Evolutionary conservation across 164 flowering plant species (phyloP).

Genomic region (Pachysandra terminalis): DNA sequence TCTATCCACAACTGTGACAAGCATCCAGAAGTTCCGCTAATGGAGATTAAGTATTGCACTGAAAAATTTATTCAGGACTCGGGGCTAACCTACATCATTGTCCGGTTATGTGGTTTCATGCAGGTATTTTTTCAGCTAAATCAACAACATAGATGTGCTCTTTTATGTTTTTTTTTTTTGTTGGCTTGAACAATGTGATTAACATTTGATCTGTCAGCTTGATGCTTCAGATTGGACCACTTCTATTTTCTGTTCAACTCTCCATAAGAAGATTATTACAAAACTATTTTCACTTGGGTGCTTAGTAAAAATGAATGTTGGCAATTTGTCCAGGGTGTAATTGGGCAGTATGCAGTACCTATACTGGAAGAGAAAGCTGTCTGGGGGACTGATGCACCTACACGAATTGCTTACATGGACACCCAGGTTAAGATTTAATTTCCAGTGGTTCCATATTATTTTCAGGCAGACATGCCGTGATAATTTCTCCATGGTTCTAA

Average conservation of each 20-base stretch:
- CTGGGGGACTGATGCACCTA: slow-evolving; percentile 99
- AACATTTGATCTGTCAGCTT: neutral
- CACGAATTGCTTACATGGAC: slow-evolving; percentile 98
- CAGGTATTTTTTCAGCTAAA: slow-evolving; percentile 51
- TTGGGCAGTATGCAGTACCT: slow-evolving; percentile 98
- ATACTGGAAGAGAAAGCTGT: slow-evolving; percentile 96
- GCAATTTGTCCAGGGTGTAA: slow-evolving; percentile 58
- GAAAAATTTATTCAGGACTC: slow-evolving; percentile 89
- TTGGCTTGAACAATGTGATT: neutral
- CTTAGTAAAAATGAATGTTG: too few relatives aligned
- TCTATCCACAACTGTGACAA: slow-evolving; percentile 98
- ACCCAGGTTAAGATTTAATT: slow-evolving; percentile 62
- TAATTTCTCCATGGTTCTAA: neutral
- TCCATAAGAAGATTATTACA: too few relatives aligned
- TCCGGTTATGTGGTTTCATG: slow-evolving; percentile 96
- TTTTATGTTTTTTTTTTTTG: neutral
- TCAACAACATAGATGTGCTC: neutral
- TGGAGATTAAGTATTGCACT: slow-evolving; percentile 95
- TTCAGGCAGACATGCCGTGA: neutral
- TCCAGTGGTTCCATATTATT: neutral
- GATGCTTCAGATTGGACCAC: neutral
- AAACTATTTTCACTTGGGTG: neutral
- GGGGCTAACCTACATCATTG: slow-evolving; percentile 59
- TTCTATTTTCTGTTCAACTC: neutral
- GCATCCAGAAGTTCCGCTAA: slow-evolving; percentile 96